phyloP scores from a whole-genome alignment of 805 yeast species.

The Saccharomyces eubayanus region DNA sequence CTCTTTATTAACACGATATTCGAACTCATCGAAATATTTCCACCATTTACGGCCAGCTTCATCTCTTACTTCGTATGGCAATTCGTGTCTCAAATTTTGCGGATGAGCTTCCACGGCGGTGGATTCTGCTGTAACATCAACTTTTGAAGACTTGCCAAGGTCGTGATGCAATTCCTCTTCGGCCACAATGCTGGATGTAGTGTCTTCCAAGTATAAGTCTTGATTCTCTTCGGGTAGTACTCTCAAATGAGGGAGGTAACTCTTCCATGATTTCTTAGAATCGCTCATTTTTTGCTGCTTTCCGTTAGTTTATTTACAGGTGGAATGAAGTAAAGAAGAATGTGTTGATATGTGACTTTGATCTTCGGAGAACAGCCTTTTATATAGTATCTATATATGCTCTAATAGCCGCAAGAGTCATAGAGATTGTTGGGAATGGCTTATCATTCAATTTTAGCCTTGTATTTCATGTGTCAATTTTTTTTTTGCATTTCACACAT shows the following conservation, averaged over 20 bases:
- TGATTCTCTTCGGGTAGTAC: constrained; percentile 13
- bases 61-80: constrained; percentile 34
- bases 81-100: constrained; percentile 20
- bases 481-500: background rate
- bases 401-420: background rate
- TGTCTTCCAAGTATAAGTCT: constrained; percentile 1
- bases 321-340: background rate
- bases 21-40: constrained; percentile 44
- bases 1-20: constrained; percentile 36
- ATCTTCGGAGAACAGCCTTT: background rate
- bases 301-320: background rate
- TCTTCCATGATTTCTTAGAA: constrained; percentile 9
- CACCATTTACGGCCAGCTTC: constrained; percentile 37
- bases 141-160: background rate
- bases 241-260: constrained; percentile 23
- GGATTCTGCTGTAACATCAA: background rate
- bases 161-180: background rate
- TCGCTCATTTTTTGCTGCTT: background rate
- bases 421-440: background rate
- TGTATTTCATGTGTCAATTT: background rate
- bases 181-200: background rate
- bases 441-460: background rate
- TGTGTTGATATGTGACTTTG: background rate
- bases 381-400: background rate
- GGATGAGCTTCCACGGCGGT: constrained; percentile 2